Evolutionary conservation across 768 basidiomycete species (phyloP), one percentile per base, ranked within the genome.

Genomic region (Saitozyma podzolica): DNA sequence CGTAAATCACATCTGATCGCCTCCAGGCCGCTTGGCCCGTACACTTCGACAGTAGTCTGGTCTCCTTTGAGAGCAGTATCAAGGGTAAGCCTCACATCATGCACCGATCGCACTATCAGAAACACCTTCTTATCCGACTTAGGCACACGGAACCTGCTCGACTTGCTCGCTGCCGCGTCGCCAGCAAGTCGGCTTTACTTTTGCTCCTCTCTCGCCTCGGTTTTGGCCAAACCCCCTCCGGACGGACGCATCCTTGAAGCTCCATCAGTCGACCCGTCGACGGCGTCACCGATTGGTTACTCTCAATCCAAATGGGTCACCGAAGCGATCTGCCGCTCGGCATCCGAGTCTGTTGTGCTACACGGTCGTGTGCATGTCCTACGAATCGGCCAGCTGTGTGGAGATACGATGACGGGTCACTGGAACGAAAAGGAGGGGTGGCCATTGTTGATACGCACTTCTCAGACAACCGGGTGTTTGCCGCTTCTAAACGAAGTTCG

Each of bases 361-460:
- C 37, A 56, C n/a, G 54, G 57, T 53, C 60, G 68, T 29, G 65
- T 74, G 11, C 63, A 62, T 3, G 65, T 78, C 0, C 40, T 75
- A 19, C 58, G 78, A 9, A 63, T 80, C 8, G 78, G 78, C 3
- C 78, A 80, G 58, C 61, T 80, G 9, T 77, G 77, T 48, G 78
- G 78, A 10, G 77, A 80, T 64, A 75, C 74, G 1, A 55, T 53
- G 17, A 41, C 45, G 8, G 77, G 78, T 14, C 59, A 67, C 40
- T 80, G 78, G 78, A 80, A 78, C 55, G 72, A 75, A 54, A 73
- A 67, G n/a, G 78, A 80, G 58, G 78, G 77, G 2, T 78, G 77
- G 77, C 77, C 78, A 7, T 59, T 78, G 57, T 61, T 80, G 63
- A 66, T 78, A 37, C 54, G 65, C n/a, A 77, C 70, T 16, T 76